These are phyloP conservation scores for Talaromyces verruculosus DNA, from an alignment of 2,329 filamentous ascomycete genomes.

Conservation along the genomic window DNA sequence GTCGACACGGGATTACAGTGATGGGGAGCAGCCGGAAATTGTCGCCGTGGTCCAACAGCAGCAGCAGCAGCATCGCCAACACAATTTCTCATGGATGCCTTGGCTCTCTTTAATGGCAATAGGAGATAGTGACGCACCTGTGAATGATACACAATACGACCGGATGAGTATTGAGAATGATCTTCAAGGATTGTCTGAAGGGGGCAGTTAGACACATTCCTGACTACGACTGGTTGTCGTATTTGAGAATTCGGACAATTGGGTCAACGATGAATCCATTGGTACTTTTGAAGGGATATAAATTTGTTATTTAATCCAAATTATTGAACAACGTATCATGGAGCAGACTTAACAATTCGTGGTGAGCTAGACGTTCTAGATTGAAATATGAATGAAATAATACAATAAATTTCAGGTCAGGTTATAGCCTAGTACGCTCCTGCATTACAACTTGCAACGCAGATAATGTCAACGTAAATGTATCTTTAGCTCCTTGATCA, in stretches of 20 bases:
- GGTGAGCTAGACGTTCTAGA: not conserved
- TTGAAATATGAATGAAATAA: not conserved
- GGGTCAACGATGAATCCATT: not conserved
- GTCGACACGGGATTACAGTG: no score
- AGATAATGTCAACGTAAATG: conserved; percentile 26
- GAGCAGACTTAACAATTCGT: not conserved
- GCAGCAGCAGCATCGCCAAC: not conserved
- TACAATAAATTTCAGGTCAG: not conserved
- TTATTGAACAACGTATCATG: not conserved
- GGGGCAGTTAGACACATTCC: not conserved
- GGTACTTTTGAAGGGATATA: not conserved
- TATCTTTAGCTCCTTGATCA: conserved; percentile 20
- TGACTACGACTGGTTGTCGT: not conserved
- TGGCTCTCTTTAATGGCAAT: not conserved
- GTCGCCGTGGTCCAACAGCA: no score
- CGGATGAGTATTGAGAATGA: not conserved
- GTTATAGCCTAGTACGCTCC: conserved; percentile 1
- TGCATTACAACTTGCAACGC: conserved; percentile 25
- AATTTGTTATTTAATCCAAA: not conserved
- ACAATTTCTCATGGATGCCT: not conserved
- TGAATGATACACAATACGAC: not conserved
- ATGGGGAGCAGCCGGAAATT: no score
- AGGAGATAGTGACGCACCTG: not conserved
- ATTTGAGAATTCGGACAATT: not conserved
- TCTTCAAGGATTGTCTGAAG: not conserved